A percentile compares a stretch with the other conserved stretches of the same genome.
Evolutionary conservation across 208 protist genomes (phyloP).

Genomic region (Tritrichomonas foetus): DNA sequence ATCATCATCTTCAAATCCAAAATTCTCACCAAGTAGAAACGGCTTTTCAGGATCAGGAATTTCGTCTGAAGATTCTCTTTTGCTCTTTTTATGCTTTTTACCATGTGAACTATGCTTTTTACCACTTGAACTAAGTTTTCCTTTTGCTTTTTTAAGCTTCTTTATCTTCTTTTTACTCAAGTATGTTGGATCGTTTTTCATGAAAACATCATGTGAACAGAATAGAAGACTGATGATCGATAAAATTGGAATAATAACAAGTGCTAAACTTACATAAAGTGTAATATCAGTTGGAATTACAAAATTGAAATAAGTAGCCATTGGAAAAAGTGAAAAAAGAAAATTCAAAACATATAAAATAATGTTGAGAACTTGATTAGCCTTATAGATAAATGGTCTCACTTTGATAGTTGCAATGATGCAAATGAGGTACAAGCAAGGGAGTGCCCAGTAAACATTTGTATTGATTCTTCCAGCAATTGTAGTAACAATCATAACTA

Average conservation of each 20-base stretch:
- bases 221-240: not conserved
- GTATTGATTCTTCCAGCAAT: not conserved
- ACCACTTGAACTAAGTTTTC: too few species aligned
- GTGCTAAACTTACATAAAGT: not conserved
- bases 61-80: too few species aligned
- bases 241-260: not conserved
- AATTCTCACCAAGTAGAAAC: too few species aligned
- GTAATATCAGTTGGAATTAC: not conserved
- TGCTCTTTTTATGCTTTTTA: too few species aligned
- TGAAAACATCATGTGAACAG: not conserved
- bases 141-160: not conserved
- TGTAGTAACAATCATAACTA: not conserved
- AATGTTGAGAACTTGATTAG: not conserved
- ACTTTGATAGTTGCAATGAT: not conserved
- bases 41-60: too few species aligned
- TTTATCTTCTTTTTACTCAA: not conserved
- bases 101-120: too few species aligned
- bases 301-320: not conserved
- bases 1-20: too few species aligned
- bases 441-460: not conserved
- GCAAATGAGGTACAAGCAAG: not conserved
- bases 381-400: not conserved
- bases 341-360: not conserved
- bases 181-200: not conserved
- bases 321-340: not conserved